phyloP scores from a whole-genome alignment of 169 alveolate genomes.

The Cryptosporidium sp. region DNA sequence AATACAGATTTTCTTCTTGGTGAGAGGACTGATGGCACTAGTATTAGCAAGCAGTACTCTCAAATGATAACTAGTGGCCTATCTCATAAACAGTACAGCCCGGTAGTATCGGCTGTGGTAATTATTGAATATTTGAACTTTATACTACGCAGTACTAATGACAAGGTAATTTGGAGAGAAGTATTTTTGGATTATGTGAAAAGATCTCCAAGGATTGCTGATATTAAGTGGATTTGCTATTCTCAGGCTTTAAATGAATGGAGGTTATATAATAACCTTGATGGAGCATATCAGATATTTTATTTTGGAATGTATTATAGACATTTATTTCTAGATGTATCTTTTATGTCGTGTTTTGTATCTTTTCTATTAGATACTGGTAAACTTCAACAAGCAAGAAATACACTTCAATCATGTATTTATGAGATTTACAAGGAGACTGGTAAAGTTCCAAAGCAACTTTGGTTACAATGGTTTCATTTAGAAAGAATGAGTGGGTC shows the following conservation, averaged over 20 bases:
- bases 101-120: constrained; percentile 71
- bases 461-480: constrained; percentile 69
- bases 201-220: constrained; percentile 55
- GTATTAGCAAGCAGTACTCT: not conserved
- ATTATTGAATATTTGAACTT: constrained; percentile 56
- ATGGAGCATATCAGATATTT: constrained; percentile 58
- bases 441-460: constrained; percentile 49
- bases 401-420: constrained; percentile 58
- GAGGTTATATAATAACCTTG: constrained; percentile 56
- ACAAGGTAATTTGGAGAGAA: constrained; percentile 44
- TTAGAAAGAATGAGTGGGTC: constrained; percentile 62
- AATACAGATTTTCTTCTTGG: not conserved
- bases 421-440: constrained; percentile 67
- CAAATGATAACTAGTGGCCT: constrained; percentile 12
- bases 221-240: constrained; percentile 64
- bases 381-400: constrained; percentile 60
- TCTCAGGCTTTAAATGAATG: constrained; percentile 73
- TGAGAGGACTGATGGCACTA: not conserved
- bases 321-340: constrained; percentile 44
- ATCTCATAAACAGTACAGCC: constrained; percentile 42
- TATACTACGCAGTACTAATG: constrained; percentile 23
- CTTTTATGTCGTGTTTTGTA: constrained; percentile 64
- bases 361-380: constrained; percentile 71
- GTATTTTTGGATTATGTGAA: constrained; percentile 42
- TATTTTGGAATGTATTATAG: constrained; percentile 68